Evolutionary conservation across 2,329 filamentous ascomycete genomes (phyloP).

Genomic region (Alternaria postmessia): DNA sequence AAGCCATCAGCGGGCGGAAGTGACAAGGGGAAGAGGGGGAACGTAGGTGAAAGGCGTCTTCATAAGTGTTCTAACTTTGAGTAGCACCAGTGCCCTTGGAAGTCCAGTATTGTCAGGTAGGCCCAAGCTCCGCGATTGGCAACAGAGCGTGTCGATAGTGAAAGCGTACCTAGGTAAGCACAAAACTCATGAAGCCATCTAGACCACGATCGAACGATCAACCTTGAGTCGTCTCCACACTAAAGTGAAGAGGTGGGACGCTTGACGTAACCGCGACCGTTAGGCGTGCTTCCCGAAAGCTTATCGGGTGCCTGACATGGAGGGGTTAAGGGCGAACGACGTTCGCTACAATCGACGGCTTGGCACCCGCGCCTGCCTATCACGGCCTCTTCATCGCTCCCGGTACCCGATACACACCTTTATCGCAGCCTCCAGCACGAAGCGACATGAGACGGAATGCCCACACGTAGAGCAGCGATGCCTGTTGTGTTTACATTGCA

Average conservation of each 20-base stretch:
- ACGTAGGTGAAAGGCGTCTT: not conserved
- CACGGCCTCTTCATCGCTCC: not conserved
- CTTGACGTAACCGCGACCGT: not conserved
- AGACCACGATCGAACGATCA: not conserved
- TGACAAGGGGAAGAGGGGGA: not conserved
- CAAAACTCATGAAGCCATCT: not conserved
- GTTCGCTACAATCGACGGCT: slow-evolving; percentile 23
- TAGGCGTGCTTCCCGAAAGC: slow-evolving; percentile 3
- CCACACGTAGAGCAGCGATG: not conserved
- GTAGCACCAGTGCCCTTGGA: not conserved
- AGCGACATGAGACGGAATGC: not conserved
- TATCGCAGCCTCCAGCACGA: slow-evolving; percentile 2
- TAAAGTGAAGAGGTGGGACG: slow-evolving; percentile 1
- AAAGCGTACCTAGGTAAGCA: not conserved
- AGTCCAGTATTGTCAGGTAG: not conserved
- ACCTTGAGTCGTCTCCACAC: not conserved
- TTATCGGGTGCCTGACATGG: not conserved
- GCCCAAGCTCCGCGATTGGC: not conserved
- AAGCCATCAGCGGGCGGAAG: not conserved
- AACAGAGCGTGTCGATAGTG: not conserved
- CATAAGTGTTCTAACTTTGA: not conserved
- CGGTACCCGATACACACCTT: slow-evolving; percentile 4
- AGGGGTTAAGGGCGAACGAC: slow-evolving; percentile 15
- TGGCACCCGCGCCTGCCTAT: slow-evolving; percentile 4
- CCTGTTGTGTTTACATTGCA: not conserved